Evolutionary conservation across 2,329 filamentous ascomycete genomes (phyloP).

Genomic region (Xylaria sp.): DNA sequence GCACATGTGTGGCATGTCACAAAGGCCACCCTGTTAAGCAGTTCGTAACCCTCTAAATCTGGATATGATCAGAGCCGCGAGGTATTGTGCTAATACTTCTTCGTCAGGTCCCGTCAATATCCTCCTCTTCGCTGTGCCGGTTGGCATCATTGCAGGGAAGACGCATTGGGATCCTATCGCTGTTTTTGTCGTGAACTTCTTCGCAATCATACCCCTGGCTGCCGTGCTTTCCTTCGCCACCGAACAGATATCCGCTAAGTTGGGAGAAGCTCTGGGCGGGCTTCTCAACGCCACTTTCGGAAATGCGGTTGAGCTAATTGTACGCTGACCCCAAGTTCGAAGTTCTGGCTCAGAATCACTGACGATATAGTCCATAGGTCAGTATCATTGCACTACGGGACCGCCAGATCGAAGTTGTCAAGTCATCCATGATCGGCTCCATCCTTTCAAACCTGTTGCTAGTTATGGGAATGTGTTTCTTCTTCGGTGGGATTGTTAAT

Average conservation of each 20-base stretch:
- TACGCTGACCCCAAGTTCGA: constrained; percentile 53
- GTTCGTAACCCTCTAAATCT: constrained; percentile 55
- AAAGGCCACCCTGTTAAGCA: constrained; percentile 69
- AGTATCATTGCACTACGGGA: constrained; percentile 90
- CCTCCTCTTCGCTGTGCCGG: constrained; percentile 77
- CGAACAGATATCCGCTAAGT: constrained; percentile 77
- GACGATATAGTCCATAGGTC: constrained; percentile 65
- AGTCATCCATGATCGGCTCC: constrained; percentile 95
- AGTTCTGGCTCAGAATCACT: constrained; percentile 28
- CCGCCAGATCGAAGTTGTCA: constrained; percentile 93
- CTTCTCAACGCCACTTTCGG: constrained; percentile 81
- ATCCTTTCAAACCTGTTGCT: constrained; percentile 95
- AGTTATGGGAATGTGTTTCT: constrained; percentile 83
- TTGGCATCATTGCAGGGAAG: constrained; percentile 75
- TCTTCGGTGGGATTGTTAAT: constrained; percentile 77
- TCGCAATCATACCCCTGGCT: constrained; percentile 81
- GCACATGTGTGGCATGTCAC: constrained; percentile 65
- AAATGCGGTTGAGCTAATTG: constrained; percentile 83
- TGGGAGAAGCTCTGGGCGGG: constrained; percentile 80
- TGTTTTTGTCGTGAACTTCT: constrained; percentile 82
- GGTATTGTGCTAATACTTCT: constrained; percentile 35
- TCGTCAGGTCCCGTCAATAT: constrained; percentile 71
- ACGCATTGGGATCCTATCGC: constrained; percentile 72
- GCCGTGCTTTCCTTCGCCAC: constrained; percentile 81
- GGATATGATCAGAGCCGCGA: neutral